Base-by-base conservation (phyloP, 2,329 filamentous ascomycete genomes). In the Botrytis cinerea region DNA sequence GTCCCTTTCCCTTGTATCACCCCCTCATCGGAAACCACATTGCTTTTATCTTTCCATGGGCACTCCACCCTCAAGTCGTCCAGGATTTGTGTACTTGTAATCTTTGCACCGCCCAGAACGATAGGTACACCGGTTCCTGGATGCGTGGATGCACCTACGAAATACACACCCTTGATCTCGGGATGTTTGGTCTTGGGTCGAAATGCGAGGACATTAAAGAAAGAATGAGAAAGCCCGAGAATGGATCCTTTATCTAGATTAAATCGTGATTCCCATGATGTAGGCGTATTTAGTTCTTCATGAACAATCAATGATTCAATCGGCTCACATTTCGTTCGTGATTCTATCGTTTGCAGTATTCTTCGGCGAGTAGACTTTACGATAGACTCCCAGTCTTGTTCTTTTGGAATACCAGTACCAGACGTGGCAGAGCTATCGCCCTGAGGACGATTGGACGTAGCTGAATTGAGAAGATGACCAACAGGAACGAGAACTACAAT, bases 51-150 rank as follows among this genome's bases (percentile, higher is more conserved):
- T 45, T 64, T 67, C 79, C 79, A 79, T 2, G 79, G 79, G 8
- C 78, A 68, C 1, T 8, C 9, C 16, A 75, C 51, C 0, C 72
- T 71, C 4, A 73, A 45, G 54, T 80, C 79, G 9, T 81, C 79
- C 20, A 88, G 76, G 8, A 89, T 83, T 80, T 89, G 85, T 77
- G 86, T 86, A 14, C 82, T 84, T 0, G 88, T 87, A 72, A 93
- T 85, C 80, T 89, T 91, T 14, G 89, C 88, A 0, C 92, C 91
- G 0, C 91, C 91, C 16, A 93, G 82, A 40, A 91, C 90, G 73
- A 94, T 92, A 4, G 92, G 92, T 32, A 94, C 92, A 0, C 92
- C 92, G 0, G 92, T 93, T 1, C 92, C 92, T 0, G 92, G 92
- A 83, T 94, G 92, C 32, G 91, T 92, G 78, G 89, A 91, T 1